A percentile compares a stretch with the other conserved stretches of the same genome.
Conservation (phyloP, 2,329 filamentous ascomycete species). For the Calonectria hongkongensis region DNA sequence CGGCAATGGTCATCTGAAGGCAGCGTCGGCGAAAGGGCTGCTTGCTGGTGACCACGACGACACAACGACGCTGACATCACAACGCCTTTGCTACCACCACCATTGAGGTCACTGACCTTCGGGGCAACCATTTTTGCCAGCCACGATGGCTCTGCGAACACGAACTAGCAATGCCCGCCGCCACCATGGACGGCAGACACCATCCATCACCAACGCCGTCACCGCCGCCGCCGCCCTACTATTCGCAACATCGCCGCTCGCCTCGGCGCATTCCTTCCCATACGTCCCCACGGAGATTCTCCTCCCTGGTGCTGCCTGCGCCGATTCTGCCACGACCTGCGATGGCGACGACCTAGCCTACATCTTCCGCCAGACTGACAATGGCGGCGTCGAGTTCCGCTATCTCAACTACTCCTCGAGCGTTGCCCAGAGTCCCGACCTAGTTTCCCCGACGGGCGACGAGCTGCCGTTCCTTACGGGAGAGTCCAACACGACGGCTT, state of each 20-base stretch:
- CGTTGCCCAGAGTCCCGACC: slow-evolving; percentile 68
- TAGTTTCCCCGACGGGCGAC: slow-evolving; percentile 71
- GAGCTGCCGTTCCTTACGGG: slow-evolving; percentile 78
- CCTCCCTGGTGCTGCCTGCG: slow-evolving; percentile 65
- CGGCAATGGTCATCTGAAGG: slow-evolving; percentile 40
- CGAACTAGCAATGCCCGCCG: slow-evolving; percentile 24
- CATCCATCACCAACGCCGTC: slow-evolving; percentile 29
- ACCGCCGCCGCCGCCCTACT: slow-evolving; percentile 37
- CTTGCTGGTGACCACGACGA: slow-evolving; percentile 34
- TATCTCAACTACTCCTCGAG: slow-evolving; percentile 79
- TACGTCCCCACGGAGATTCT: slow-evolving; percentile 87
- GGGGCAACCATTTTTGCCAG: not conserved
- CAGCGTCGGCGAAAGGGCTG: slow-evolving; percentile 40
- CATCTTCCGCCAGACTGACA: slow-evolving; percentile 77
- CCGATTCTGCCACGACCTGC: slow-evolving; percentile 63
- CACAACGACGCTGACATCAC: slow-evolving; percentile 23
- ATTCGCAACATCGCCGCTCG: slow-evolving; percentile 38
- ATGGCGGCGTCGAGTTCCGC: slow-evolving; percentile 70
- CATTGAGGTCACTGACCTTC: not conserved
- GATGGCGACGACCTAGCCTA: slow-evolving; percentile 75
- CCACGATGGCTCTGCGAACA: slow-evolving; percentile 26
- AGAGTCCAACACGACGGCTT: slow-evolving; percentile 71
- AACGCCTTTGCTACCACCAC: slow-evolving; percentile 9
- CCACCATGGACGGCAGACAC: slow-evolving; percentile 30
- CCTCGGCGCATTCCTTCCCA: slow-evolving; percentile 73